Base-by-base conservation (phyloP, 2,329 filamentous ascomycete genomes). In the Helicocarpus griseus region DNA sequence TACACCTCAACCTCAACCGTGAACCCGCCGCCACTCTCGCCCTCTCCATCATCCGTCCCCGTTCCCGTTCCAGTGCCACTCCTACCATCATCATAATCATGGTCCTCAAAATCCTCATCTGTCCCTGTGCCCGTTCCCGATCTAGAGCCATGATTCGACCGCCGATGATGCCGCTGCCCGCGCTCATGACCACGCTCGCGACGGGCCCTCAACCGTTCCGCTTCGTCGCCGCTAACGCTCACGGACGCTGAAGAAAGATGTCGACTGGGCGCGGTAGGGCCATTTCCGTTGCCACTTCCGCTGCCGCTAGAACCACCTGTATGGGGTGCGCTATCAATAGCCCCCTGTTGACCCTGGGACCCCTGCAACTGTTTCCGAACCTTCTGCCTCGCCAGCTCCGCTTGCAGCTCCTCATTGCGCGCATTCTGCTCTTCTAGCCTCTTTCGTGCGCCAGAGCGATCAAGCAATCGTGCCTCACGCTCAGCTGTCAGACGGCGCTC, bases 401-500 rank as follows among this genome's bases (percentile, higher is more conserved):
- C 76, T 52, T 80, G 75, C 54, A 93, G 69, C 57, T 86, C 81
- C 58, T 84, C 79, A 63, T 89, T 89, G 71, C 89, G 85, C 50
- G 78, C 73, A 63, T 83, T 79, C n/a, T 85, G 78, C 55, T 89
- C 86, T 53, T 89, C 84, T 0, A 95, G 71, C 49, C 91, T 76
- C 71, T 89, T 86, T 50, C 87, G 75, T 26, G 91, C 91, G 22
- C 89, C 89, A 45, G 80, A 85, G 3, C 93, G 81, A 69, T 98
- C 93, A 53, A 95, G 74, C 49, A 94, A 74, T 41, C 93, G 75
- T 1, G 84, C 89, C 68, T 97, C 93, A 13, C 93, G 76, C 71
- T 98, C 93, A 43, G 87, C 83, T 67, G 95, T 95, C 17, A 98
- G 75, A 60, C 94, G 82, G 58, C 85, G 79, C 73, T 98, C 93